phyloP scores from a whole-genome alignment of 768 basidiomycete species.

The Xerocomus spinulosus region DNA sequence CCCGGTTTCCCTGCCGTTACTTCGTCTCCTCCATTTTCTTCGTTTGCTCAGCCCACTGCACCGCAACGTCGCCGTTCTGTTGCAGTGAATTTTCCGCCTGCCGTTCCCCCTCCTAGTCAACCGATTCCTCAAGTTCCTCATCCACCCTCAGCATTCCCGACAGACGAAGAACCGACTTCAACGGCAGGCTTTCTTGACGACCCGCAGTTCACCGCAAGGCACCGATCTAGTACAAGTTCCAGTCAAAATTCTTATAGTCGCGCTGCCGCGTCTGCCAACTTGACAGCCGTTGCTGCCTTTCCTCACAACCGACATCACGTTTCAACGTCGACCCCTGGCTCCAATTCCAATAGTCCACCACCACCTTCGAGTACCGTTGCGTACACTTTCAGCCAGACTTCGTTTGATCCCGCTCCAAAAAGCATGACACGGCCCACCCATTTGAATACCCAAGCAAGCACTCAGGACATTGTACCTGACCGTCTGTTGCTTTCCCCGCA shows the following conservation, averaged over 20 bases:
- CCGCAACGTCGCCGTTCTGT: constrained; percentile 64
- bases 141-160: constrained; percentile 17
- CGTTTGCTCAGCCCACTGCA: constrained; percentile 27
- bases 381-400: constrained; percentile 41
- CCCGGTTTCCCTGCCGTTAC: constrained; percentile 19
- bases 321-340: constrained; percentile 22
- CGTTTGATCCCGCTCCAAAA: constrained; percentile 55
- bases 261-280: constrained; percentile 42
- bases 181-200: constrained; percentile 26
- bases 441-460: constrained; percentile 19
- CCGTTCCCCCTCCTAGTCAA: constrained; percentile 66
- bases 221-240: constrained; percentile 35
- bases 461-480: constrained; percentile 41
- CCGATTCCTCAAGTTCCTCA: constrained; percentile 68
- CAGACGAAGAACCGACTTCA: constrained; percentile 19
- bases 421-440: constrained; percentile 39
- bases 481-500: constrained; percentile 41
- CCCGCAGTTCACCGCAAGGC: constrained; percentile 25
- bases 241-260: constrained; percentile 30
- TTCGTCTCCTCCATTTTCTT: constrained; percentile 29
- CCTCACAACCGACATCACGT: constrained; percentile 47
- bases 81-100: constrained; percentile 57
- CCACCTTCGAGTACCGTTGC: constrained; percentile 16
- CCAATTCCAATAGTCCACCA: constrained; percentile 27
- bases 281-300: constrained; percentile 59